These are phyloP conservation scores for Plasmodium berghei DNA, from an alignment of 169 alveolate species.

Conservation along the genomic window DNA sequence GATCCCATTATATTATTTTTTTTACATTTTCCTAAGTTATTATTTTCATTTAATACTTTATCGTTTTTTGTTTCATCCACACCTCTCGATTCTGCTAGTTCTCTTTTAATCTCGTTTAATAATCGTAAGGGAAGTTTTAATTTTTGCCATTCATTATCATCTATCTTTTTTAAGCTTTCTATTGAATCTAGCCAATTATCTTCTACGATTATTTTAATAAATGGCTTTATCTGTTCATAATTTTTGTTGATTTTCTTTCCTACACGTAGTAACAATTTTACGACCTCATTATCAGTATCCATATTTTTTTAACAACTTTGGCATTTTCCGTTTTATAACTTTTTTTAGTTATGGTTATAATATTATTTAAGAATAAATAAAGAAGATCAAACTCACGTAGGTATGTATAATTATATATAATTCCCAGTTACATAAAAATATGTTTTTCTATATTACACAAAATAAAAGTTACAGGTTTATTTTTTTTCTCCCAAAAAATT, in stretches of 20 bases:
- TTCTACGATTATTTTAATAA: slow-evolving; percentile 50
- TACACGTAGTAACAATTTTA: slow-evolving; percentile 16
- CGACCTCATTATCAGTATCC: slow-evolving; percentile 63
- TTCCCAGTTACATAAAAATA: too few relatives aligned
- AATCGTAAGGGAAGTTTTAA: slow-evolving; percentile 42
- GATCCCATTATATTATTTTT: slow-evolving; percentile 7
- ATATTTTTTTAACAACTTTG: slow-evolving; percentile 6
- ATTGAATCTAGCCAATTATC: slow-evolving; percentile 65
- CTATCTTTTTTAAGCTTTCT: slow-evolving; percentile 37
- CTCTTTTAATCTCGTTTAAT: slow-evolving; percentile 52
- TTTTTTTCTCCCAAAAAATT: too few relatives aligned
- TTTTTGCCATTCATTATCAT: slow-evolving; percentile 66
- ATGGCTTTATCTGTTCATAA: slow-evolving; percentile 45
- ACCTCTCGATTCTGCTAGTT: slow-evolving; percentile 1
- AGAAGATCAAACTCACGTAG: too few relatives aligned
- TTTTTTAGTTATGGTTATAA: not conserved
- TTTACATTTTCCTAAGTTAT: not conserved
- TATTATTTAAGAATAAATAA: too few relatives aligned
- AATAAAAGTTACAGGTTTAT: too few relatives aligned
- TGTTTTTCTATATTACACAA: too few relatives aligned
- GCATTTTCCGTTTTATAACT: not conserved
- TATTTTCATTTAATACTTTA: slow-evolving; percentile 1
- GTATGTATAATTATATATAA: too few relatives aligned
- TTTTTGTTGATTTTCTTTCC: slow-evolving; percentile 59
- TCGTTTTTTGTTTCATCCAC: slow-evolving; percentile 13